A percentile compares a stretch with the other conserved stretches of the same genome.
Evolutionary conservation across 495 filamentous ascomycete genomes (phyloP).

Genomic region (Cercophora samala): DNA sequence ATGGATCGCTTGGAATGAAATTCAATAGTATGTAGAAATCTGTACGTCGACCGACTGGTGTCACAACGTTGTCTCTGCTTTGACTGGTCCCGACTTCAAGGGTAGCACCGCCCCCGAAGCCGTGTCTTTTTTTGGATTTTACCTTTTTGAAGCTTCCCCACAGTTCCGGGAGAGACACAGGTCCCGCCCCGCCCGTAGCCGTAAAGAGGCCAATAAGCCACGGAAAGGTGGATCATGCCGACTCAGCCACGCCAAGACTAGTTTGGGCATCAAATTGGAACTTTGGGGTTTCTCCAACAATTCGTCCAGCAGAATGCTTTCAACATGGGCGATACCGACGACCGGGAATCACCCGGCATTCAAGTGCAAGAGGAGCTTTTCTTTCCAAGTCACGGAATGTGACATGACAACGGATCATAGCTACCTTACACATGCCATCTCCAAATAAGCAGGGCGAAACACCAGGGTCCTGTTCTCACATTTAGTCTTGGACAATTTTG

Average conservation of each 20-base stretch:
- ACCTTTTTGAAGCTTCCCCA: conserved; percentile 29
- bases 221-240: conserved; percentile 8
- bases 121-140: conserved; percentile 39
- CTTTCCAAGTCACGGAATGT: background rate
- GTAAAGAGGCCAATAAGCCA: conserved; percentile 30
- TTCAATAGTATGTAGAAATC: background rate
- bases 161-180: conserved; percentile 16
- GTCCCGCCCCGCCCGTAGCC: conserved; percentile 12
- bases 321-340: background rate
- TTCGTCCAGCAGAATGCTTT: no score
- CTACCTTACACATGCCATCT: background rate
- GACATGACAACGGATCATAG: background rate
- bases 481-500: background rate
- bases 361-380: background rate
- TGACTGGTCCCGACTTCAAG: conserved; percentile 22
- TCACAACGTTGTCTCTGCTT: background rate
- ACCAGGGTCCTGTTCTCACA: background rate
- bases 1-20: background rate
- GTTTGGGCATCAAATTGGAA: conserved; percentile 22
- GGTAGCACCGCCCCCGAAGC: conserved; percentile 33
- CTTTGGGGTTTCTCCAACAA: conserved; percentile 15
- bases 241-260: conserved; percentile 32
- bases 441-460: background rate
- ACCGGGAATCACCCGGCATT: background rate
- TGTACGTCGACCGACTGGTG: background rate